A percentile compares a stretch with the other conserved stretches of the same genome.
Evolutionary conservation across 129 eudicot genomes (phyloP).

Genomic region (Tagetes patula): DNA sequence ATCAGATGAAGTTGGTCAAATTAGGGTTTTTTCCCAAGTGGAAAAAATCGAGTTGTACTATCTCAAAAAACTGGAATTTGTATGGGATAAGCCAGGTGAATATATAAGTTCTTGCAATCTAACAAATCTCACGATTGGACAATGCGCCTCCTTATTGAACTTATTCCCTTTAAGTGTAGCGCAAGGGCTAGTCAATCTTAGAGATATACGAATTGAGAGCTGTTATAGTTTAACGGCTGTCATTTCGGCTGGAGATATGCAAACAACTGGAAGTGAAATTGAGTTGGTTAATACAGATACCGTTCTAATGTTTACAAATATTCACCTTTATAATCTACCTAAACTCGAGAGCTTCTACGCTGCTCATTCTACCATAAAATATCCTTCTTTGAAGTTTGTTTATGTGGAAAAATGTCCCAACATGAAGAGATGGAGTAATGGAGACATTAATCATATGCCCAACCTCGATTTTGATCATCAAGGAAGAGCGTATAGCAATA

Average conservation of each 20-base stretch:
- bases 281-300: background rate
- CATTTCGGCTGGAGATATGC: background rate
- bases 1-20: background rate
- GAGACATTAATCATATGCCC: background rate
- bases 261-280: background rate
- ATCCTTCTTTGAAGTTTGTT: background rate
- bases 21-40: background rate
- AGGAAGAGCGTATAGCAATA: background rate
- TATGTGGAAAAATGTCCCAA: background rate
- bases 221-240: background rate
- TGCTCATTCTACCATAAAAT: background rate
- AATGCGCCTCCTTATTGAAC: background rate
- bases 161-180: background rate
- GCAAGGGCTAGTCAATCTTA: slow-evolving; percentile 14
- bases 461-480: background rate
- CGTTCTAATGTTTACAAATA: background rate
- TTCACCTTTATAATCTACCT: background rate
- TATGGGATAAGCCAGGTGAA: background rate
- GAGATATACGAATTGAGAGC: background rate
- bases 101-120: background rate
- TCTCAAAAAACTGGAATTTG: background rate
- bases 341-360: slow-evolving; percentile 3
- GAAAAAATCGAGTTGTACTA: background rate
- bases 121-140: background rate
- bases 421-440: slow-evolving; percentile 10